phyloP scores from a whole-genome alignment of 306 rosid species.

The Gleditsia sinensis region DNA sequence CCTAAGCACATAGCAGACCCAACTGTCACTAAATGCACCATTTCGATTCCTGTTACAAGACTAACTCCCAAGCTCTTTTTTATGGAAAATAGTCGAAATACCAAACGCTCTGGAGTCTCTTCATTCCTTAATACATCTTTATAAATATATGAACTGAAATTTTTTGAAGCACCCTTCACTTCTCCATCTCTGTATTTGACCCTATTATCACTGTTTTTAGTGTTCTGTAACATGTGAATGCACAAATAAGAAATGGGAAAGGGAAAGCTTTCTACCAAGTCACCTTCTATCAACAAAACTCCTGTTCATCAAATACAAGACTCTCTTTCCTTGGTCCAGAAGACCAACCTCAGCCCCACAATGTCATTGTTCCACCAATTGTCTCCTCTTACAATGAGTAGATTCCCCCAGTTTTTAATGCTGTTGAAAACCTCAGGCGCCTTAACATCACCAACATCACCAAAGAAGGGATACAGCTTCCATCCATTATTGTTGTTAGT shows the following conservation, averaged over 20 bases:
- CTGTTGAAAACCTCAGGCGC: slow-evolving; percentile 43
- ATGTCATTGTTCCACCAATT: slow-evolving; percentile 29
- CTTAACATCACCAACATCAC: slow-evolving; percentile 44
- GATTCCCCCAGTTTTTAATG: slow-evolving; percentile 52
- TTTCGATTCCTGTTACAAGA: neutral
- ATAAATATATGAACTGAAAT: too few species aligned
- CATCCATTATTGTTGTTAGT: slow-evolving; percentile 55
- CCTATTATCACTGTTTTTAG: too few species aligned
- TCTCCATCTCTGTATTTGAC: too few species aligned
- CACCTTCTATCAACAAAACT: too few species aligned
- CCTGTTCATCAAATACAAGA: too few species aligned
- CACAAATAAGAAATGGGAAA: too few species aligned
- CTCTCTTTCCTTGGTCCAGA: neutral
- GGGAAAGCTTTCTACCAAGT: neutral
- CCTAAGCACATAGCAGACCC: slow-evolving; percentile 3
- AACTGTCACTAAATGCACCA: neutral
- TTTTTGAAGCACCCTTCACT: too few species aligned
- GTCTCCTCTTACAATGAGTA: slow-evolving; percentile 43
- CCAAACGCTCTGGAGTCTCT: too few species aligned
- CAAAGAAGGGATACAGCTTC: slow-evolving; percentile 58
- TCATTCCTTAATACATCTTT: too few species aligned
- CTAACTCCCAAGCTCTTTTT: neutral
- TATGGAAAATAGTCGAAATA: neutral
- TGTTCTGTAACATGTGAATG: too few species aligned
- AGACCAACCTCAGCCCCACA: neutral